A percentile compares a stretch with the other conserved stretches of the same genome.
phyloP scores from a whole-genome alignment of 2,329 filamentous ascomycete species.

The Clarireedia monteithiana region DNA sequence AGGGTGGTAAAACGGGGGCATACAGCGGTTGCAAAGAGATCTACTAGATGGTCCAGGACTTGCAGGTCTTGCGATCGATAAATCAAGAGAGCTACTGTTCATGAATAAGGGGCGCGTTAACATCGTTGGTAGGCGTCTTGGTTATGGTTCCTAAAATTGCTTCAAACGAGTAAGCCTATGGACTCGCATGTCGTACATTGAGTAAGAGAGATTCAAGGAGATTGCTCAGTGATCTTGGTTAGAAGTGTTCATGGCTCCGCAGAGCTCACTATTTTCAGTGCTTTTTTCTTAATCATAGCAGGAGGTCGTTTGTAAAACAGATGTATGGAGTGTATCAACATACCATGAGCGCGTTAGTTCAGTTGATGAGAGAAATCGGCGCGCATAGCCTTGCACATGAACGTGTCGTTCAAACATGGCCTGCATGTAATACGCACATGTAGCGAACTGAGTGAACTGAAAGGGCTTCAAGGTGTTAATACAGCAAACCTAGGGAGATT shows the following conservation, averaged over 20 bases:
- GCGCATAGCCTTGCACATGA: neutral
- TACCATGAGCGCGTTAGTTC: neutral
- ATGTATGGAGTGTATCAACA: neutral
- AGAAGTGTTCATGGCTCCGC: slow-evolving; percentile 28
- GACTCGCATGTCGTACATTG: neutral
- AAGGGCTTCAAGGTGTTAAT: slow-evolving; percentile 1
- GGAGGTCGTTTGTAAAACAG: neutral
- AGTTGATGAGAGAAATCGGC: neutral
- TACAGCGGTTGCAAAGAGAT: too few species aligned
- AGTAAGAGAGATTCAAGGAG: neutral
- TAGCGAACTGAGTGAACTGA: too few species aligned
- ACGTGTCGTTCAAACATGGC: neutral
- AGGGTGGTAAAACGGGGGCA: too few species aligned
- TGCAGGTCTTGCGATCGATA: too few species aligned
- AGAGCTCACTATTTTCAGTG: slow-evolving; percentile 33
- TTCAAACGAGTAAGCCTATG: neutral
- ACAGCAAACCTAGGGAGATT: neutral
- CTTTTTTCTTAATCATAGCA: slow-evolving; percentile 31
- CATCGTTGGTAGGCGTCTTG: neutral
- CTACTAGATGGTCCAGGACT: too few species aligned
- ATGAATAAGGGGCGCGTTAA: neutral
- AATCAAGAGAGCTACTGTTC: too few species aligned
- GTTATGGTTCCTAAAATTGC: neutral
- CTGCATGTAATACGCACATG: too few species aligned
- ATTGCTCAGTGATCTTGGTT: slow-evolving; percentile 33